Evolutionary conservation across 345 rosid species (phyloP).

Genomic region (Acer negundo): DNA sequence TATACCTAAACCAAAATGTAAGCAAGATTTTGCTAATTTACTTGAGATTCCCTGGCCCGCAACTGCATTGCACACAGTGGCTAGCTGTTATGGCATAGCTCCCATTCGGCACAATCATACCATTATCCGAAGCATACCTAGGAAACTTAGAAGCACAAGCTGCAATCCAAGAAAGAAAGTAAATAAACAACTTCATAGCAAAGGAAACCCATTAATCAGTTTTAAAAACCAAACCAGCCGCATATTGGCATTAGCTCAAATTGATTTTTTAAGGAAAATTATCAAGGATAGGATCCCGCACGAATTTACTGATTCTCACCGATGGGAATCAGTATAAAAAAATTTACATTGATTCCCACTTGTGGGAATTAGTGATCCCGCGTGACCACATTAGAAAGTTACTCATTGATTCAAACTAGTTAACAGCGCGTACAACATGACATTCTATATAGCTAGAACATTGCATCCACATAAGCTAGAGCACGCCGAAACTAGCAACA

Average conservation of each 20-base stretch:
- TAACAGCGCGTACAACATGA: not conserved
- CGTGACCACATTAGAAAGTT: no score
- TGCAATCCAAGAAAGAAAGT: slow-evolving; percentile 35
- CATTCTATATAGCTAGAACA: not conserved
- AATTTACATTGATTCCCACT: no score
- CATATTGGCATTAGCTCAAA: not conserved
- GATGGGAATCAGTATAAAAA: no score
- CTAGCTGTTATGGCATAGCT: slow-evolving; percentile 92
- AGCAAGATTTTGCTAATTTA: slow-evolving; percentile 32
- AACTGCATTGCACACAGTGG: slow-evolving; percentile 96
- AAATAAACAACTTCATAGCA: not conserved
- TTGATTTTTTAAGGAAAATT: not conserved
- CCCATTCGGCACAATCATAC: slow-evolving; percentile 84
- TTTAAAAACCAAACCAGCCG: not conserved
- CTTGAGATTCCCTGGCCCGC: slow-evolving; percentile 83
- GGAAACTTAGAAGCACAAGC: slow-evolving; percentile 95
- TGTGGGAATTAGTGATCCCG: no score
- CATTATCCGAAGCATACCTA: slow-evolving; percentile 67
- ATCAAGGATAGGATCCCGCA: no score
- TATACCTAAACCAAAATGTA: slow-evolving; percentile 15
- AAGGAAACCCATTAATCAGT: not conserved
- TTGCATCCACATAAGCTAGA: not conserved
- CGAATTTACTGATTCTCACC: no score
- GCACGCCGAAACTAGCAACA: not conserved
- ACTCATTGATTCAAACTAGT: not conserved